phyloP scores from a whole-genome alignment of 345 rosid genomes.

The Erodium maritimum region DNA sequence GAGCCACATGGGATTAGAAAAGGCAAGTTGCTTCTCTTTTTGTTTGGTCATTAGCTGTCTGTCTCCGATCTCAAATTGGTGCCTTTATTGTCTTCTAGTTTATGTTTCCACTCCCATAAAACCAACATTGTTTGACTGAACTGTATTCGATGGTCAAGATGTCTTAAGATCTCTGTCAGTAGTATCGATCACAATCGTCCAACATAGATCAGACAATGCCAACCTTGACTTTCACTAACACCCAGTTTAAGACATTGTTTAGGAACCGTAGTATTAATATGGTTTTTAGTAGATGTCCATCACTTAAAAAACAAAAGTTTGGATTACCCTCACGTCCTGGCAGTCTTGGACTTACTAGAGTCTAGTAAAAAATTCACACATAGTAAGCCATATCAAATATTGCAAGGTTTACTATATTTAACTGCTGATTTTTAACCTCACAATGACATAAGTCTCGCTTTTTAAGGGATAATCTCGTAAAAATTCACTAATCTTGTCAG shows the following conservation, averaged over 20 bases:
- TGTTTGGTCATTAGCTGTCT: constrained; percentile 29
- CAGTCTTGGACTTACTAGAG: constrained; percentile 19
- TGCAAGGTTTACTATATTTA: constrained; percentile 10
- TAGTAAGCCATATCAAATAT: constrained; percentile 7
- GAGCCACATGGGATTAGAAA: constrained; percentile 26
- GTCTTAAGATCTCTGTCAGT: constrained; percentile 37
- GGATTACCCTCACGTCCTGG: constrained; percentile 36
- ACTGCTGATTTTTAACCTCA: too few species aligned
- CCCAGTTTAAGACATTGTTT: not conserved
- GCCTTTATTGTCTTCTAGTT: constrained; percentile 45
- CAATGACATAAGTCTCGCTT: too few species aligned
- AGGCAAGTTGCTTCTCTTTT: constrained; percentile 25
- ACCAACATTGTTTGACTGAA: constrained; percentile 17
- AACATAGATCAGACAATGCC: constrained; percentile 35
- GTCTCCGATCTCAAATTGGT: constrained; percentile 27
- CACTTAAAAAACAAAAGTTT: constrained; percentile 19
- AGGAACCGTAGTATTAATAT: constrained; percentile 2
- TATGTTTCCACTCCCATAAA: constrained; percentile 38
- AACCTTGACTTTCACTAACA: constrained; percentile 42
- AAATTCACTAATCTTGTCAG: too few species aligned
- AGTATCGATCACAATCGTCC: constrained; percentile 38
- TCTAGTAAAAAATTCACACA: not conserved
- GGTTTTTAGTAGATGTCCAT: constrained; percentile 15
- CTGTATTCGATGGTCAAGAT: constrained; percentile 24
- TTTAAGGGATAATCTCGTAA: too few species aligned